Evolutionary conservation across 2,329 filamentous ascomycete genomes (phyloP).

Genomic region (Penicillium sp.): DNA sequence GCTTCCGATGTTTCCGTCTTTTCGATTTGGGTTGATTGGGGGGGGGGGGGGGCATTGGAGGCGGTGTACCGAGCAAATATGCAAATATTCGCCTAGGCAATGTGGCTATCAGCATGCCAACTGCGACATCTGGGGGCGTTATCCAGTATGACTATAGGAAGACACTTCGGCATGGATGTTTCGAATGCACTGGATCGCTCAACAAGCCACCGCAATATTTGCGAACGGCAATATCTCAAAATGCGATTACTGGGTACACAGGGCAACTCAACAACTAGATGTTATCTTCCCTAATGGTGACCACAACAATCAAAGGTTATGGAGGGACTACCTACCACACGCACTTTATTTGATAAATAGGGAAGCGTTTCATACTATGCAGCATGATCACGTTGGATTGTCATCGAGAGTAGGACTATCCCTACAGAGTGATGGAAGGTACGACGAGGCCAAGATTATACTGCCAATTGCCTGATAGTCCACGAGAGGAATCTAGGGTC

Average conservation of each 20-base stretch:
- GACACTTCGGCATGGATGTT: constrained; percentile 1
- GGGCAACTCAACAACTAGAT: too few species aligned
- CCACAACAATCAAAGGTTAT: too few species aligned
- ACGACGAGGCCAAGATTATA: too few species aligned
- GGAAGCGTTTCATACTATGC: too few species aligned
- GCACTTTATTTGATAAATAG: too few species aligned
- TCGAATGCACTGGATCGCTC: constrained; percentile 11
- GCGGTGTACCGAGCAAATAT: constrained; percentile 14
- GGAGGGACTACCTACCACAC: too few species aligned
- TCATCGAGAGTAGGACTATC: too few species aligned
- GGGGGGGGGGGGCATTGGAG: constrained; percentile 24
- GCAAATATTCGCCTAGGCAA: constrained; percentile 2
- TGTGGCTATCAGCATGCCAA: not conserved
- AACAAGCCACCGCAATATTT: not conserved
- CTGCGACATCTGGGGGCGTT: constrained; percentile 5
- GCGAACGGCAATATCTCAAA: not conserved
- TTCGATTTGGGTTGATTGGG: constrained; percentile 18
- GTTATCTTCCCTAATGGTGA: too few species aligned
- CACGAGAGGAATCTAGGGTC: too few species aligned
- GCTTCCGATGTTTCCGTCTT: constrained; percentile 13
- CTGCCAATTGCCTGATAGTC: too few species aligned
- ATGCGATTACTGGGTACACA: not conserved
- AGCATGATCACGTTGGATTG: too few species aligned
- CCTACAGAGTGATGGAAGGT: too few species aligned
- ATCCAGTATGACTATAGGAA: constrained; percentile 24